These are phyloP conservation scores for Colletotrichum camelliae DNA, from an alignment of 2,329 filamentous ascomycete species.

Conservation along the genomic window DNA sequence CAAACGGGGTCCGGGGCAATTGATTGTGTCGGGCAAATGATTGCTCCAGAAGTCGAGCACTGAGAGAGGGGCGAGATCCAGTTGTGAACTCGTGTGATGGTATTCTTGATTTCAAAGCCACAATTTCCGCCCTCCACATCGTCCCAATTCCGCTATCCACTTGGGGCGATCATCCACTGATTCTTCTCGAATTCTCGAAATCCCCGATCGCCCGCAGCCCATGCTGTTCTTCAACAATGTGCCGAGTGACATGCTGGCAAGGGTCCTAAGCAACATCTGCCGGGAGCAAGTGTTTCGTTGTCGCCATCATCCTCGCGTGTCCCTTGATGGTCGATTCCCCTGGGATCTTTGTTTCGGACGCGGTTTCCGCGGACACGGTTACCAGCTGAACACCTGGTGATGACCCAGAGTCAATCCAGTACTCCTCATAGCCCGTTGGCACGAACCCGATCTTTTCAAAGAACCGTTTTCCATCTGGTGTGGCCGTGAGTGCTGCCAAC, in stretches of 20 bases:
- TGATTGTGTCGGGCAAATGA: constrained; percentile 4
- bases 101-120: constrained; percentile 21
- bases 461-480: constrained; percentile 28
- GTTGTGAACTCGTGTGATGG: background rate
- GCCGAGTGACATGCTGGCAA: background rate
- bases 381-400: background rate
- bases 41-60: background rate
- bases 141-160: constrained; percentile 3
- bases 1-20: constrained; percentile 2
- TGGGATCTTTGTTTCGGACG: background rate
- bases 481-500: constrained; percentile 33
- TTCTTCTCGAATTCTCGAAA: background rate
- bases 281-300: background rate
- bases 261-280: background rate
- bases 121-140: background rate
- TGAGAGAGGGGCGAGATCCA: background rate
- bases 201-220: background rate
- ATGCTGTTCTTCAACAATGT: background rate
- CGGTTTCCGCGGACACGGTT: background rate
- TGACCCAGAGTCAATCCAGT: constrained; percentile 20
- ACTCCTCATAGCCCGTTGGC: constrained; percentile 33
- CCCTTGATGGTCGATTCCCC: background rate
- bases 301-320: constrained; percentile 12
- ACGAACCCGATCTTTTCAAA: constrained; percentile 31
- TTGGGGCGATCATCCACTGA: background rate